A percentile compares a stretch with the other conserved stretches of the same genome.
Evolutionary conservation across 1,284 basidiomycete genomes (phyloP).

Genomic region (Blastosporella zonata): DNA sequence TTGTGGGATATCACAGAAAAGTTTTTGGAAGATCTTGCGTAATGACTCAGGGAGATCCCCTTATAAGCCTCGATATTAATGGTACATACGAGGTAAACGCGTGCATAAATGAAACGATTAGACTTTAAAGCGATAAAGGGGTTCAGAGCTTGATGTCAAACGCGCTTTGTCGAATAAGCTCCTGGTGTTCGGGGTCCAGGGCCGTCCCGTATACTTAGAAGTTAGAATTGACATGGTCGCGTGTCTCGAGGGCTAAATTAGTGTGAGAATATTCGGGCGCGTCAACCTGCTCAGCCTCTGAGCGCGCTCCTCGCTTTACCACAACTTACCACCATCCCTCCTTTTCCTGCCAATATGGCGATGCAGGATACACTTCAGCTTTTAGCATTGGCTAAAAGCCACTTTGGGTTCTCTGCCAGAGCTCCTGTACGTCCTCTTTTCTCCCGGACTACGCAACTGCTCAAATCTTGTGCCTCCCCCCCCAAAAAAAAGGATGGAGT

Average conservation of each 20-base stretch:
- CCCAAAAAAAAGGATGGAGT: constrained; percentile 19
- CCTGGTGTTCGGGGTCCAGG: no score
- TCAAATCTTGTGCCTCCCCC: no score
- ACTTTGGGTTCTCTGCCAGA: constrained; percentile 19
- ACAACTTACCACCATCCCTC: constrained; percentile 5
- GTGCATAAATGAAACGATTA: no score
- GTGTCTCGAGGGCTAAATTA: constrained; percentile 3
- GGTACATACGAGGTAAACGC: no score
- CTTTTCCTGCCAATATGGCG: constrained; percentile 13
- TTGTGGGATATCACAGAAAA: constrained; percentile 23
- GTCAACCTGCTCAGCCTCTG: neutral
- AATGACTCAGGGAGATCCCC: neutral
- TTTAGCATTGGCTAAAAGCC: constrained; percentile 21
- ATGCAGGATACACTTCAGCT: neutral
- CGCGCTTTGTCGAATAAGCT: no score
- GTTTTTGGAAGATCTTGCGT: constrained; percentile 9
- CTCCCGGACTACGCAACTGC: neutral
- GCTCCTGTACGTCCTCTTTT: constrained; percentile 20
- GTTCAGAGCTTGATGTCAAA: no score
- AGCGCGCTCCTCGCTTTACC: constrained; percentile 4
- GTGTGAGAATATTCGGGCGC: constrained; percentile 13
- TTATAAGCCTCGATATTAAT: no score
- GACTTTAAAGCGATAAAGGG: no score
- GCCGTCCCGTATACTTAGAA: neutral
- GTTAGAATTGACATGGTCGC: neutral